These are phyloP conservation scores for Ogataea saltuana DNA, from an alignment of 805 yeast genomes.

Conservation along the genomic window DNA sequence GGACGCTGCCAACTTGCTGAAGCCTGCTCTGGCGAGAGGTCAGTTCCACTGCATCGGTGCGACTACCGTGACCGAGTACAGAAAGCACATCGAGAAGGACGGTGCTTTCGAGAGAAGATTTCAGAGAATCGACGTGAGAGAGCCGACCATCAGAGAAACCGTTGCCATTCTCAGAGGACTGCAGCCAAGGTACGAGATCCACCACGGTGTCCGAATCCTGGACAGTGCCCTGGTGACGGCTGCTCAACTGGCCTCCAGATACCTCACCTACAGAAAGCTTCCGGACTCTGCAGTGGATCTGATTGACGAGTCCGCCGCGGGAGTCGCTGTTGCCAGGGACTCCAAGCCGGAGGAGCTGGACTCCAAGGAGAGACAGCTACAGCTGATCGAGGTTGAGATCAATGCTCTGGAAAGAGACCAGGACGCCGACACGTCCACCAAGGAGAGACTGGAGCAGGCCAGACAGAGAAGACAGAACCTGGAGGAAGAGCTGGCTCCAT, in stretches of 20 bases:
- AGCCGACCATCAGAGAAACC: conserved; percentile 89
- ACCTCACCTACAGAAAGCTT: conserved; percentile 89
- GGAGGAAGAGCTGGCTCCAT: conserved; percentile 81
- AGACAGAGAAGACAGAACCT: conserved; percentile 75
- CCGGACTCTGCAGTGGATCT: conserved; percentile 98
- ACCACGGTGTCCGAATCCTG: conserved; percentile 94
- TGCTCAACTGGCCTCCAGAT: conserved; percentile 91
- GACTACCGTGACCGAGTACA: conserved; percentile 91
- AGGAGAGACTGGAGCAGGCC: conserved; percentile 82
- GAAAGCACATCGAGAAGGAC: conserved; percentile 90
- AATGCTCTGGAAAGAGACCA: conserved; percentile 95
- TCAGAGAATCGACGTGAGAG: conserved; percentile 95
- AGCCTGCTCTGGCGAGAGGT: conserved; percentile 97
- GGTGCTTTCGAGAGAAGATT: conserved; percentile 99
- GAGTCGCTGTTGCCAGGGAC: conserved; percentile 97
- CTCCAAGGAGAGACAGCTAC: conserved; percentile 87
- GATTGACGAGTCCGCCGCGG: conserved; percentile 94
- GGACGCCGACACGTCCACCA: conserved; percentile 78
- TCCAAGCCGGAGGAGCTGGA: conserved; percentile 97
- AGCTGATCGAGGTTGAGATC: conserved; percentile 91
- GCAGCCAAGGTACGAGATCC: conserved; percentile 93
- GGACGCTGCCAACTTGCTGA: conserved; percentile 94
- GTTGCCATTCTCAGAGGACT: conserved; percentile 95
- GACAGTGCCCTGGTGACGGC: conserved; percentile 94
- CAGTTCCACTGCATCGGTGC: conserved; percentile 97